These are phyloP conservation scores for Escovopsis sp. DNA, from an alignment of 2,329 filamentous ascomycete species.

Conservation along the genomic window DNA sequence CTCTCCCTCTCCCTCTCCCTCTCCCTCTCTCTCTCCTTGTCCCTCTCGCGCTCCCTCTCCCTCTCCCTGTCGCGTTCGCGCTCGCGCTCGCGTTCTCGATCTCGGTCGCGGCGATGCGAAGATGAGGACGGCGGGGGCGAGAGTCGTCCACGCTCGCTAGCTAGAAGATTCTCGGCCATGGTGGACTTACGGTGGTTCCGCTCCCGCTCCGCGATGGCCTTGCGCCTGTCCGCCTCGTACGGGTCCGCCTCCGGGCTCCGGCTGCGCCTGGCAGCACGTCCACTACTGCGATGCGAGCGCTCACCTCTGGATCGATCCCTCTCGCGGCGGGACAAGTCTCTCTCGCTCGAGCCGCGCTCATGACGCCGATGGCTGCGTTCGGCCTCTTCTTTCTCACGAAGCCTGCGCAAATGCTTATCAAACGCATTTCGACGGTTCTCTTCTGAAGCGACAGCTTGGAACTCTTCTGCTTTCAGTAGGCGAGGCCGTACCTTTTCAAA, in stretches of 20 bases:
- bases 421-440: slow-evolving; percentile 73
- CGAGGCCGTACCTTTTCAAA: slow-evolving; percentile 79
- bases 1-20: slow-evolving; percentile 29
- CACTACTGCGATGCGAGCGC: slow-evolving; percentile 44
- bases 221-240: slow-evolving; percentile 89
- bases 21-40: too few species aligned
- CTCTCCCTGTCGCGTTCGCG: slow-evolving; percentile 11
- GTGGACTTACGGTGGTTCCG: slow-evolving; percentile 76
- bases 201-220: slow-evolving; percentile 86
- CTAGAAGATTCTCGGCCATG: slow-evolving; percentile 49
- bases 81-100: slow-evolving; percentile 28
- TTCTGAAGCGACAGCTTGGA: slow-evolving; percentile 66
- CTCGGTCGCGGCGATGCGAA: slow-evolving; percentile 23
- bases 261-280: slow-evolving; percentile 48
- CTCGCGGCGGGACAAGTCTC: slow-evolving; percentile 44
- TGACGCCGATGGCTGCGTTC: slow-evolving; percentile 50
- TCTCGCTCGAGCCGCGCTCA: slow-evolving; percentile 39
- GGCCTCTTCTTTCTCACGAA: slow-evolving; percentile 78
- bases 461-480: slow-evolving; percentile 71
- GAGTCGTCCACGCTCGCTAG: slow-evolving; percentile 33
- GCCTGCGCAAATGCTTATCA: slow-evolving; percentile 77
- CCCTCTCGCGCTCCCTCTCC: slow-evolving; percentile 14
- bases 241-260: slow-evolving; percentile 85
- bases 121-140: slow-evolving; percentile 24
- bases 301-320: slow-evolving; percentile 44